Evolutionary conservation across 345 rosid species (phyloP), one percentile per base, ranked within the genome.

Genomic region (Fremontodendron californicum): DNA sequence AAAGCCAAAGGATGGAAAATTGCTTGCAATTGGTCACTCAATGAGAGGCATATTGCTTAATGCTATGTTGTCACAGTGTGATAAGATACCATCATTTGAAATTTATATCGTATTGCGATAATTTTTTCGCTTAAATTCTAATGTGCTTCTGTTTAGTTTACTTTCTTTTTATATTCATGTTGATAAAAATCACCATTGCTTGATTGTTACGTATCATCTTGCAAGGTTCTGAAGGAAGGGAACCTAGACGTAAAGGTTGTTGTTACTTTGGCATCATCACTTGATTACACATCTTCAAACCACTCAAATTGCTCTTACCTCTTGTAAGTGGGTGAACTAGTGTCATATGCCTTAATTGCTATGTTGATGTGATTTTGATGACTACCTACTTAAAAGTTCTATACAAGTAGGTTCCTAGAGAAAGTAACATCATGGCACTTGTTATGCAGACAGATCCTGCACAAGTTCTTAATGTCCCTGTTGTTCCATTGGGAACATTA

Each of bases 401-500:
- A 19, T 72, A 61, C 3, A 73, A 74, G 31, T 73, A 77, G 25
- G 73, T 62, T 57, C 19, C 54, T 73, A 29, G 27, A 70, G 61
- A 48, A 62, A 74, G 67, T 78, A 76, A 83, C 61, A 52, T 52
- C 60, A 54, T n/a, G 58, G 71, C 39, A 54, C 37, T 68, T 74
- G 6, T 68, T 68, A 49, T 79, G 29, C 88, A 96, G 99, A 97
- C 97, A 16, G 94, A 96, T 89, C 98, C 99, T 79, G 98, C 98
- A 27, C 93, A 96, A 83, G 98, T 93, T 75, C 86, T 96, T 55
- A 96, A 84, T 81, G 96, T 96, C 68, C 97, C 99, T 76, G 98
- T 85, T 81, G 97, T 96, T 80, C 99, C 99, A 27, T 82, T 96
- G 82, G 97, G 99, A 18, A 88, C 93, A 40, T 62, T 96, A 75